Base-by-base conservation (phyloP, 2,329 filamentous ascomycete genomes). In the Mycogone perniciosa region DNA sequence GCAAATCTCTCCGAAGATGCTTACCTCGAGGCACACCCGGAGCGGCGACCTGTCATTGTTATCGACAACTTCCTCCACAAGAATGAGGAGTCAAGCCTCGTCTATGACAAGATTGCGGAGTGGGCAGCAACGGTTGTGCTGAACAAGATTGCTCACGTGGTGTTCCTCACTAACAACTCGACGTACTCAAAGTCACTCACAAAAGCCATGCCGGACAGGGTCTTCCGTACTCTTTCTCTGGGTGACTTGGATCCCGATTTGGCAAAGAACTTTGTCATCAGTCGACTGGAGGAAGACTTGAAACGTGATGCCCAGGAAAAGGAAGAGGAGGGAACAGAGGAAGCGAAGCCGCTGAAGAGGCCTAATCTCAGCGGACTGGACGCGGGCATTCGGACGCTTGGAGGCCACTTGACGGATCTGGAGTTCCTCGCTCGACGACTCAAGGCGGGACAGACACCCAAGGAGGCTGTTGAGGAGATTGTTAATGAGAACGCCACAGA, bases 61-160 rank as follows among this genome's bases (percentile, higher is more conserved):
- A 86, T 96, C 48, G 89, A 96, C 65, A 96, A 95, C 64, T 97
- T 95, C 70, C 68, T 95, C 9, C 85, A 93, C 71, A 92, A 90
- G 69, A 84, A 76, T 48, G 79, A 85, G 34, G 82, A 85, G 30
- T 65, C 68, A 42, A 72, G 72, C 35, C 71, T 85, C n/a, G 76
- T 91, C 20, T 88, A 88, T 52, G 86, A 91, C 56, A 89, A 88
- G 64, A 75, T 92, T 44, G 84, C 90, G 0, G 89, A 96, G 62
- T 97, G 92, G 89, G 90, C 91, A 1, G 90, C 93, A 4, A 76
- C 83, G 2, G 72, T 96, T 30, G 91, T 93, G 0, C 88, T 89
- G 42, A 85, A 86, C 47, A 96, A 96, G 57, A 79, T 95, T 40
- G 92, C 92, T 0, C 93, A 97, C 66, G 90, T 97, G 51, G 85